Conservation (phyloP, 306 rosid species). For the Sicyos baderoa region DNA sequence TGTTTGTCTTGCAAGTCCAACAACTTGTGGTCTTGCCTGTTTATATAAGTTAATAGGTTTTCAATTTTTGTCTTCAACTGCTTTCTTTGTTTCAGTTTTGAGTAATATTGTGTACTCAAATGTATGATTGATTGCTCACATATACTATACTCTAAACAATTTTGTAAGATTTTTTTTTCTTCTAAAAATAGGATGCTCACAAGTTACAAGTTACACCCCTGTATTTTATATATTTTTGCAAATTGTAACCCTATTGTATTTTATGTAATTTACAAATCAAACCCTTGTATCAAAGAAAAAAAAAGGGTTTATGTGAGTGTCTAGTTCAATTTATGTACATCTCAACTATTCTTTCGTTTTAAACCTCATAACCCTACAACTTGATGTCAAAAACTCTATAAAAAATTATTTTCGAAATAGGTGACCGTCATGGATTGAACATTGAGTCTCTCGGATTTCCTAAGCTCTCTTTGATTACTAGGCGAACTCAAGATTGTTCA, state of each 20-base stretch:
- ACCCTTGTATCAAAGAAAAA: not conserved
- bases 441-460: too few species aligned
- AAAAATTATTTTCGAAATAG: too few species aligned
- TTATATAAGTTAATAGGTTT: constrained; percentile 11
- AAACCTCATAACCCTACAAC: not conserved
- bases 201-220: not conserved
- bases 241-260: not conserved
- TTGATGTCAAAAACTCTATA: too few species aligned
- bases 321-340: too few species aligned
- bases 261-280: not conserved
- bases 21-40: constrained; percentile 31
- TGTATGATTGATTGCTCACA: not conserved
- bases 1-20: constrained; percentile 24
- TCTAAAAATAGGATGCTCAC: not conserved
- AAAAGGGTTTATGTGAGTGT: not conserved
- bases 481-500: too few species aligned
- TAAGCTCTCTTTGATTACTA: too few species aligned
- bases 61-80: constrained; percentile 18
- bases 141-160: not conserved
- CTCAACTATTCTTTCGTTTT: too few species aligned
- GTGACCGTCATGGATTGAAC: too few species aligned
- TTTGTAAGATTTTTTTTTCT: not conserved
- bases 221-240: not conserved
- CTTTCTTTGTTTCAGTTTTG: not conserved
- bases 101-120: constrained; percentile 14